These are phyloP conservation scores for Colletotrichum australisinense DNA, from an alignment of 2,329 filamentous ascomycete genomes.

Conservation along the genomic window DNA sequence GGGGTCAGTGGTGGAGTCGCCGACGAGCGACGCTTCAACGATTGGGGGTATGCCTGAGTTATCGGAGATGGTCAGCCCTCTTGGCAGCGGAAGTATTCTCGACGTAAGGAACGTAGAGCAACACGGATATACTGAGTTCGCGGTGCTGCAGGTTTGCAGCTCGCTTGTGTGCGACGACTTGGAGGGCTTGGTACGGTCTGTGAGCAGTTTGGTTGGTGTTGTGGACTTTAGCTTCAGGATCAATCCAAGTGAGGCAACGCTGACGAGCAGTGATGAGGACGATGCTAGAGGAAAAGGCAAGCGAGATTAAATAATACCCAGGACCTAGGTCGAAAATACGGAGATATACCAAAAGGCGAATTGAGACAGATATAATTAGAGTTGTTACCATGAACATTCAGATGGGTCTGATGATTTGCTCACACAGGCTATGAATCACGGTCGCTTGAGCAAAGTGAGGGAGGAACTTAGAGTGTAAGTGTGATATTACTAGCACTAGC, in stretches of 20 bases:
- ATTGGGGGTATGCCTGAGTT: slow-evolving; percentile 1
- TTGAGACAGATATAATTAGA: neutral
- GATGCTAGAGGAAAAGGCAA: slow-evolving; percentile 2
- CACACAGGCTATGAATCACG: neutral
- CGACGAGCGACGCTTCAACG: neutral
- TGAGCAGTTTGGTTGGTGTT: slow-evolving; percentile 77
- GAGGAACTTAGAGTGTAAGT: neutral
- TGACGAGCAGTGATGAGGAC: slow-evolving; percentile 19
- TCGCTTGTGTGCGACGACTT: slow-evolving; percentile 77
- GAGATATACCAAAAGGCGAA: neutral
- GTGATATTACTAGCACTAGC: neutral
- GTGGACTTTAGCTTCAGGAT: slow-evolving; percentile 79
- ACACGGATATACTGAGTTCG: slow-evolving; percentile 80
- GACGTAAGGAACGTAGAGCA: slow-evolving; percentile 65
- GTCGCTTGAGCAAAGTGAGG: neutral
- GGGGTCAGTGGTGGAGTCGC: neutral
- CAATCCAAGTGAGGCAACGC: slow-evolving; percentile 38
- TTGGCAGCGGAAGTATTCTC: slow-evolving; percentile 24
- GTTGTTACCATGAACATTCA: too few species aligned
- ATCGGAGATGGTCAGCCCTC: slow-evolving; percentile 6
- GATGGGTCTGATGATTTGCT: too few species aligned
- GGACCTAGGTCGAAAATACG: too few species aligned
- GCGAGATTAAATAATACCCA: neutral
- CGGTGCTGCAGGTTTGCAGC: slow-evolving; percentile 78
- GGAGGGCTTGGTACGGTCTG: slow-evolving; percentile 68